Evolutionary conservation across 2,329 filamentous ascomycete species (phyloP), one percentile per base, ranked within the genome.

Genomic region (Hawksworthiomyces lignivorus): DNA sequence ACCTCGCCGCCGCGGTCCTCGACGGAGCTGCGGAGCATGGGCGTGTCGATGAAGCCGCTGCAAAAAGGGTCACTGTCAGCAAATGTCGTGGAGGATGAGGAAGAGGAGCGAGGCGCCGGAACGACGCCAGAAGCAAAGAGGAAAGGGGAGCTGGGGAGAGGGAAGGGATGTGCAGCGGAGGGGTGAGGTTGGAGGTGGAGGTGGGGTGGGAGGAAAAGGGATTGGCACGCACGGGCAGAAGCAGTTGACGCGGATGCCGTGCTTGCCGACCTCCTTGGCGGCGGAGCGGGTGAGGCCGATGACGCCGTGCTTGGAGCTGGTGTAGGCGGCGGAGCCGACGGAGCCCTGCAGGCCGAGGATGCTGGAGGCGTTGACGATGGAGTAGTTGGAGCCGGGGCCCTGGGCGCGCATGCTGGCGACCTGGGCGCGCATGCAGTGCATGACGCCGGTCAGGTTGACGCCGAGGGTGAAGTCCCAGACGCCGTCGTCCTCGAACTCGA

Each of bases 231-330:
- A 26, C 24, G 24, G 24, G 12, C 8, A 8, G 12, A 26, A 26
- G 24, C 24, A 26, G 43, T 73, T 72, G 44, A 62, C 59, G 12
- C 61, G 55, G 37, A 72, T 54, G 44, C 70, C 64, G 22, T 67
- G 59, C n/a, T 55, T 49, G 22, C 68, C 69, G 24, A 54, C 56
- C 47, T 63, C 60, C 42, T 61, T 57, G 17, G 61, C 59, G 10
- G 60, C 60, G 1, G 57, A 49, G 31, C 51, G 58, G 7, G 60
- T 62, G 36, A 63, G 48, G 7, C 61, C 61, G 46, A 64, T 57
- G 7, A 63, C 55, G n/a, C 51, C 58, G 35, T 61, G 58, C 44
- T 61, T 61, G 46, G 57, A 61, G 5, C 57, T 56, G 36, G 58
- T 57, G 32, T 63, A 62, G 29, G 64, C 63, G 10, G 57, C 24